Evolutionary conservation across 2,329 filamentous ascomycete species (phyloP), one percentile per base, ranked within the genome.

Genomic region (Fusarium irregulare): DNA sequence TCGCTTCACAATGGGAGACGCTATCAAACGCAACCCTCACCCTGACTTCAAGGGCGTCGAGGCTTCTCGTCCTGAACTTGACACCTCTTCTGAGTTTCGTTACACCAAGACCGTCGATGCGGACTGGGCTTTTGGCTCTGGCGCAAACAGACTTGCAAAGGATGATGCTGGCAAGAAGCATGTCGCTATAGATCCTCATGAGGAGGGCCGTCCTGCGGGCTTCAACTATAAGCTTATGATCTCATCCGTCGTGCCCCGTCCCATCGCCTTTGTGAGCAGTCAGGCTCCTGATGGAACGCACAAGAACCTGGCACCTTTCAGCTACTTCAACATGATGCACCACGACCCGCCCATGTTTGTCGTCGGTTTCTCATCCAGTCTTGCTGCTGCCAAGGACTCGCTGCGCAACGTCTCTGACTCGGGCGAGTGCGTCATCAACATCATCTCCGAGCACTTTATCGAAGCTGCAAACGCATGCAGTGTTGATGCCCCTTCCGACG

Each of bases 141-240:
- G 92, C 70, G 85, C 88, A 64, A 94, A 93, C 82, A 78, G 83
- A 25, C 78, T 81, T 28, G 64, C 75, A 60, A 60, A 71, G 41
- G 62, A 71, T 20, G 63, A 30, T 23, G 30, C 16, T 7, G 62
- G 47, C 56, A 63, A 71, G 57, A 87, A 88, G 63, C 93, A 97
- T 81, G 80, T 95, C 70, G 83, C 90, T 76, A 97, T 98, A 74
- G 91, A 97, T 79, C 94, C 94, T 0, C 89, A 94, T 78, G 91
- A 86, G 59, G 83, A 89, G 28, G 92, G 90, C 32, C 87, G 94
- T 1, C 86, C 89, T 0, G 81, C 88, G 0, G 81, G 84, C 2
- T 89, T 87, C 82, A 98, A 98, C 85, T 98, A 98, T 87, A 97
- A 97, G 81, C 87, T 98, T 16, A 84, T 98, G 66, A 97, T 98